phyloP scores from a whole-genome alignment of 2,329 filamentous ascomycete species.

The Septoria linicola region DNA sequence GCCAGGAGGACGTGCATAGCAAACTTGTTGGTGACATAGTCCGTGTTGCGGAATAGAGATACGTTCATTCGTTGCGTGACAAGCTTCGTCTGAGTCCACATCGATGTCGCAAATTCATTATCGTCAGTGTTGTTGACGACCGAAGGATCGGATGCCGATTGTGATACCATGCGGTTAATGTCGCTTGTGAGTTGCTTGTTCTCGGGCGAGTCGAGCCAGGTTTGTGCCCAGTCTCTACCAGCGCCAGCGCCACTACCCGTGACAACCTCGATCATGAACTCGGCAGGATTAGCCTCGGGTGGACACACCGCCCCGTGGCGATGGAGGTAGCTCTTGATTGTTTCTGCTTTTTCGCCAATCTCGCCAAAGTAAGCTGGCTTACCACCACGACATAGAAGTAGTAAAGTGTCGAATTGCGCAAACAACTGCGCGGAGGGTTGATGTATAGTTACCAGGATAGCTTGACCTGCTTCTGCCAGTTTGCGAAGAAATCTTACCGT shows the following conservation, averaged over 20 bases:
- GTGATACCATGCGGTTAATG: conserved; percentile 42
- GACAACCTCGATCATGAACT: conserved; percentile 65
- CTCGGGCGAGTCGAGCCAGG: conserved; percentile 44
- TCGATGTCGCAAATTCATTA: conserved; percentile 46
- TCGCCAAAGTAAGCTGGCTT: conserved; percentile 50
- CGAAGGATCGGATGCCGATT: conserved; percentile 38
- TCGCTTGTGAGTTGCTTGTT: conserved; percentile 41
- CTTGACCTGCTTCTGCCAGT: conserved; percentile 52
- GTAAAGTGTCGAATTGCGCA: conserved; percentile 46
- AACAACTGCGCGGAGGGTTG: conserved; percentile 48
- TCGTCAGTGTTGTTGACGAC: conserved; percentile 43
- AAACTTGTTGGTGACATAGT: conserved; percentile 66
- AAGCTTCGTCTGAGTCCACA: conserved; percentile 42
- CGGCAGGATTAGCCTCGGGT: conserved; percentile 64
- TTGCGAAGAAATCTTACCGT: conserved; percentile 63
- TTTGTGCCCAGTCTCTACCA: conserved; percentile 44
- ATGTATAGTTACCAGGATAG: conserved; percentile 51
- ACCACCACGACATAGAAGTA: conserved; percentile 47
- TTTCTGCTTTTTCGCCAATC: conserved; percentile 44
- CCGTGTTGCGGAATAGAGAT: conserved; percentile 62
- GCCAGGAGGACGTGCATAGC: conserved; percentile 53
- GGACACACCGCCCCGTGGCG: conserved; percentile 62
- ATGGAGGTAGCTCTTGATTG: conserved; percentile 56
- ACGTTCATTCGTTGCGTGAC: conserved; percentile 53
- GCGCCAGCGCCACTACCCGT: conserved; percentile 46